Evolutionary conservation across 1,284 basidiomycete genomes (phyloP).

Genomic region (Inonotus obliquus): DNA sequence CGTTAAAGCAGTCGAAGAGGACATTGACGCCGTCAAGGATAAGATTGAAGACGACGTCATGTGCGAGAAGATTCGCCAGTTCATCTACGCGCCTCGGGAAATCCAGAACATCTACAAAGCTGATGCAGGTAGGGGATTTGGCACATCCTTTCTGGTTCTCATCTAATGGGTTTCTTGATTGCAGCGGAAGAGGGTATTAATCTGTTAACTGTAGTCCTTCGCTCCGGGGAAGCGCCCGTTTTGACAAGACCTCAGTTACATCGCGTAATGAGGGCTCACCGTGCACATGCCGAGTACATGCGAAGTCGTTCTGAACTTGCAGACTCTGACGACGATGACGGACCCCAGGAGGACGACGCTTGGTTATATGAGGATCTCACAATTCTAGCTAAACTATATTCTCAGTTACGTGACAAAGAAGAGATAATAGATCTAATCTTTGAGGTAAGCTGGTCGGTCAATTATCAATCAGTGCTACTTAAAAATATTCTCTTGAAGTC

Average conservation of each 20-base stretch:
- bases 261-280: slow-evolving; percentile 69
- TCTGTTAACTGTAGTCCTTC: slow-evolving; percentile 78
- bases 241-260: slow-evolving; percentile 75
- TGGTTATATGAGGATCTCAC: slow-evolving; percentile 93
- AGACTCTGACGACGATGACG: slow-evolving; percentile 91
- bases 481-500: slow-evolving; percentile 48
- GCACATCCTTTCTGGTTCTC: background rate
- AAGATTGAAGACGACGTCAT: slow-evolving; percentile 87
- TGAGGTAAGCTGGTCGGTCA: slow-evolving; percentile 56
- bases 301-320: slow-evolving; percentile 54
- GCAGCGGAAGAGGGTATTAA: slow-evolving; percentile 71
- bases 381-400: slow-evolving; percentile 74
- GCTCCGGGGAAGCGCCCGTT: slow-evolving; percentile 73
- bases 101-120: slow-evolving; percentile 79
- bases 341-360: slow-evolving; percentile 87
- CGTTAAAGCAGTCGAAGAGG: slow-evolving; percentile 76
- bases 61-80: slow-evolving; percentile 85
- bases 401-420: slow-evolving; percentile 83
- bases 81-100: slow-evolving; percentile 83
- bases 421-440: slow-evolving; percentile 93
- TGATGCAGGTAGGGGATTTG: slow-evolving; percentile 59
- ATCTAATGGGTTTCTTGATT: background rate
- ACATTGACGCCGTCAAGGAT: slow-evolving; percentile 80
- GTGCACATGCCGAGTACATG: slow-evolving; percentile 74
- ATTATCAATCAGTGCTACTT: background rate